phyloP scores from a whole-genome alignment of 345 rosid genomes.

The Lumnitzera racemosa region DNA sequence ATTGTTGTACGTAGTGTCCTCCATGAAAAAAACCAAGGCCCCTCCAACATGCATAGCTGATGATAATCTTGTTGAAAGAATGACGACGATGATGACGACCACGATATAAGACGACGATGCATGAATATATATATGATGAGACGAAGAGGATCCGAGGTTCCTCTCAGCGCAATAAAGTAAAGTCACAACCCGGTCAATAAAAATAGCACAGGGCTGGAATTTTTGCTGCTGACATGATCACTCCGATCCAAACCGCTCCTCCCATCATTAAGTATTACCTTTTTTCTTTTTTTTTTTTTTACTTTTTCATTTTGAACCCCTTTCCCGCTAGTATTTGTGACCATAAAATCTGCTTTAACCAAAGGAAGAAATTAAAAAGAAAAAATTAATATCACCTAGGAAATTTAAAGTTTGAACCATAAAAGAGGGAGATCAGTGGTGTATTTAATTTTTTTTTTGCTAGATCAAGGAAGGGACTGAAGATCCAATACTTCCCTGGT shows the following conservation, averaged over 20 bases:
- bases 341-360: conserved; percentile 10
- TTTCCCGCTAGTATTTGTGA: too few species aligned
- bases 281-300: background rate
- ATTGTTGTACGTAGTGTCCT: conserved; percentile 25
- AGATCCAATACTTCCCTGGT: conserved; percentile 61
- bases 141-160: conserved; percentile 95
- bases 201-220: conserved; percentile 33
- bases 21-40: background rate
- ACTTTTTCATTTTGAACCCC: conserved; percentile 1
- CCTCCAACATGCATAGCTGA: too few species aligned
- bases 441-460: conserved; percentile 15
- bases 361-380: conserved; percentile 12
- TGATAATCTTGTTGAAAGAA: conserved; percentile 3
- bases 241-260: conserved; percentile 83
- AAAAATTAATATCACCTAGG: conserved; percentile 23
- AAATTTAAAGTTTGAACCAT: background rate
- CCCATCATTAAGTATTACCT: conserved; percentile 14
- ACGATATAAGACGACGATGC: background rate
- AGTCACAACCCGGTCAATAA: conserved; percentile 24
- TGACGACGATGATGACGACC: conserved; percentile 21
- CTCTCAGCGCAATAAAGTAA: conserved; percentile 52
- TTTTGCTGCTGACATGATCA: conserved; percentile 66
- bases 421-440: conserved; percentile 34
- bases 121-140: conserved; percentile 1
- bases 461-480: conserved; percentile 74